Evolutionary conservation across 371 early-diverging fungal species (phyloP), one percentile per base, ranked within the genome.

Genomic region (Cokeromyces recurvatus): DNA sequence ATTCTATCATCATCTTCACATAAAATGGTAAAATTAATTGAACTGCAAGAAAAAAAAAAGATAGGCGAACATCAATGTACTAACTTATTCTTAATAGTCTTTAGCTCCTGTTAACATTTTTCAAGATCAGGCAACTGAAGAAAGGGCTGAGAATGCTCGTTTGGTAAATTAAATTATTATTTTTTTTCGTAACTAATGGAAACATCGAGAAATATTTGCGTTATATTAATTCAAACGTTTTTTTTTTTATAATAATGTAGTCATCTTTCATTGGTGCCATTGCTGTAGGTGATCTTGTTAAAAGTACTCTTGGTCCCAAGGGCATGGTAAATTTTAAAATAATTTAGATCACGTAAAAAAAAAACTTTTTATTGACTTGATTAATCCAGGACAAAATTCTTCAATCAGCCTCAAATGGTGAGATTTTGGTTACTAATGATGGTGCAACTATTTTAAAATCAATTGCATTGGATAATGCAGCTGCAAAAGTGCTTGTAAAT

Each of bases 371-470:
- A 39, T 14, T 23, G 2, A 36, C 25, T 22, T 32, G 6, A 31
- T 21, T 24, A 15, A 8, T 1, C 2, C 54, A 89, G 89, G 91
- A 98, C 82, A 98, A 98, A 77, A 94, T 98, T 55, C 89, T 99
- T 65, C 94, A 98, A 68, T 91, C 98, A 43, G 77, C 91, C 29
- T 72, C 79, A 32, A 82, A 76, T 32, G 92, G 89, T 50, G 86
- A 90, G 53, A 86, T 97, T 57, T 77, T 90, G 59, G 97, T 99
- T 36, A 98, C 99, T 12, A 99, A 99, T 77, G 99, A 99, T 74
- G 99, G 99, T 42, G 99, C 99, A 14, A 99, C 99, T 27, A 98
- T 99, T 63, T 79, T 99, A 37, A 99, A 99, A 70, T 95, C 95
- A 35, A 94, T 99, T 53, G 89, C 92, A 14, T 84, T 99, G 32